Base-by-base conservation (phyloP, 352 stramenopile species). In the Phytophthora rubi region DNA sequence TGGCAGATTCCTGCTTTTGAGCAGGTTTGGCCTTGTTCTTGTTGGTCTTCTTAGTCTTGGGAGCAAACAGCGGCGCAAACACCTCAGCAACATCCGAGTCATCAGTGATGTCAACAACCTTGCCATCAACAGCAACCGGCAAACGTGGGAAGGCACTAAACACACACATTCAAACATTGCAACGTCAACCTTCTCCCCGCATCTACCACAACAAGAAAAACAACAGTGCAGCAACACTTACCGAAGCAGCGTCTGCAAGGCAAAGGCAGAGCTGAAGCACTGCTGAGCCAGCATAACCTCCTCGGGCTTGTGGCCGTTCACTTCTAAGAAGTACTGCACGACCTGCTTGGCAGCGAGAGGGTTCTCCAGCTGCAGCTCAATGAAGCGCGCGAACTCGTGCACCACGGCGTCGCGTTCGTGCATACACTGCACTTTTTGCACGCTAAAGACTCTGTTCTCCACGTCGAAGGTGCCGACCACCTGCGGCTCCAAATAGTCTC, bases 201-300 rank as follows among this genome's bases (percentile, higher is more conserved):
- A 55, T 28, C 30, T 5, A 54, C 21, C 4, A 28, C 18, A 55
- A 28, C 32, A 61, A 53, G 30, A 60, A 26, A 15, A 28, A 3
- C 44, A 51, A 51, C 4, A n/a, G 26, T 52, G 3, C 45, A 62
- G 37, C 3, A 3, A 49, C 6, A 65, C 71, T 53, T 57, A 88
- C 77, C 81, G 75, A 18, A 95, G 56, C n/a, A 93, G 53, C 16
- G 86, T 92, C 62, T 95, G 87, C 21, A 95, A 70, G 0, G 87
- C 83, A 57, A 95, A 95, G 16, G 85, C 87, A 49, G 84, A 81
- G 66, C 86, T 92, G 55, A 93, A 90, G 62, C 83, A 91, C 76
- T 93, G 83, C 70, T 94, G 76, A 7, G 83, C 87, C 15, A 68
- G 45, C 45, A 73, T 66, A 12, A 67, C 37, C 6, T 88, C 71